These are phyloP conservation scores for Globomyces pollinis-pini DNA, from an alignment of 192 early-diverging fungal genomes.

Conservation along the genomic window DNA sequence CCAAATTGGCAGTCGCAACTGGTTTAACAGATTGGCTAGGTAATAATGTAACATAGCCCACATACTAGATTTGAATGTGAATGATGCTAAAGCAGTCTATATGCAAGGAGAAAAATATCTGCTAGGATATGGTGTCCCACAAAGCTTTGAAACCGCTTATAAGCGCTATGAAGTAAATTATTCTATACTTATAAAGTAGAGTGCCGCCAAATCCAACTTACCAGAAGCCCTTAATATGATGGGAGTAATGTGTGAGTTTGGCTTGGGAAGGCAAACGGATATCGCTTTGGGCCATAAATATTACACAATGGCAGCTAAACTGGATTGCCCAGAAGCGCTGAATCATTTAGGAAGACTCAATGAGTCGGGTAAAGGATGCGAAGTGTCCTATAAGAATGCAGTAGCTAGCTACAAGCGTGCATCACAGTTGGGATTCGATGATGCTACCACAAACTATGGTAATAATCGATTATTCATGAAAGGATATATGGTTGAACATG, in stretches of 20 bases:
- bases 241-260: slow-evolving; percentile 44
- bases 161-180: slow-evolving; percentile 32
- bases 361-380: slow-evolving; percentile 32
- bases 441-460: slow-evolving; percentile 29
- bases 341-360: slow-evolving; percentile 37
- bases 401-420: slow-evolving; percentile 29
- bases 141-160: slow-evolving; percentile 39
- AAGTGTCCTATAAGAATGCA: slow-evolving; percentile 17
- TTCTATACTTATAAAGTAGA: background rate
- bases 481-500: slow-evolving; percentile 34
- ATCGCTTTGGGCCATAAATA: slow-evolving; percentile 33
- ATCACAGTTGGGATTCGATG: slow-evolving; percentile 28
- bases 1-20: slow-evolving; percentile 45
- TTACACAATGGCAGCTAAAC: slow-evolving; percentile 22
- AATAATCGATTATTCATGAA: background rate
- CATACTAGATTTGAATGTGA: slow-evolving; percentile 36
- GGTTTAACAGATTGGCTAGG: slow-evolving; percentile 44
- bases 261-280: slow-evolving; percentile 38
- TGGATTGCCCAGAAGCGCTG: slow-evolving; percentile 29
- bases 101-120: slow-evolving; percentile 47
- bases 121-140: slow-evolving; percentile 36
- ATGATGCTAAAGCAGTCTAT: slow-evolving; percentile 36
- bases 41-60: slow-evolving; percentile 14
- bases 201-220: slow-evolving; percentile 28
- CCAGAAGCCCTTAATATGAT: slow-evolving; percentile 43